Base-by-base conservation (phyloP, 768 basidiomycete species). In the Phaeotremella fagi region DNA sequence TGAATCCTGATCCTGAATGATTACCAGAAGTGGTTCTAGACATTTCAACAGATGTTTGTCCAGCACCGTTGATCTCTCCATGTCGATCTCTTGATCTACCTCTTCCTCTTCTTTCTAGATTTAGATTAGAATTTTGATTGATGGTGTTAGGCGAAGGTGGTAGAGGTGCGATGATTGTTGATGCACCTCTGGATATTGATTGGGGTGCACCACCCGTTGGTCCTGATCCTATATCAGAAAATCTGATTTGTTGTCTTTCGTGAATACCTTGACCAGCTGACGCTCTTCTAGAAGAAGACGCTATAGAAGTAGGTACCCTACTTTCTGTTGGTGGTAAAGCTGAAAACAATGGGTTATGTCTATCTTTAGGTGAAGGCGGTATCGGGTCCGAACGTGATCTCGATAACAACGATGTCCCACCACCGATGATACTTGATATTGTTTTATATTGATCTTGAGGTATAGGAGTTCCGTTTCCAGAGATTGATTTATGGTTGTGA, bases 331-430 rank as follows among this genome's bases (percentile, higher is more conserved):
- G 33, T 45, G 44, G 44, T 24, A 46, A 48, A 27, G 44, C 50
- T 7, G 60, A 58, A 14, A 57, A 54, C 22, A 61, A 59, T n/a
- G 49, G 50, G 26, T 41, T 22, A 11, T 31, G 41, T 36, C 49
- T 25, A 31, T 52, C 29, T 22, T 35, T 49, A 18, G 48, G 53
- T 5, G 59, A 54, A 22, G 45, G 35, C 0, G 49, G 52, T 27
- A 59, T 50, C 25, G 68, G 66, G 49, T 70, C 68, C 5, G 68
- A 70, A 4, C 66, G 60, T 0, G 68, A 67, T 20, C 68, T 63
- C 14, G 68, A 62, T 4, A 70, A 57, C 12, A 56, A 44, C 1
- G 68, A 67, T 46, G 24, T 14, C 16, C 31, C 31, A 16, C 9
- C 31, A 33, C 31, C 31, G 45, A 25, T 15, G 24, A 6, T 11